Evolutionary conservation across 345 rosid species (phyloP).

Genomic region (Iberis pinnata): DNA sequence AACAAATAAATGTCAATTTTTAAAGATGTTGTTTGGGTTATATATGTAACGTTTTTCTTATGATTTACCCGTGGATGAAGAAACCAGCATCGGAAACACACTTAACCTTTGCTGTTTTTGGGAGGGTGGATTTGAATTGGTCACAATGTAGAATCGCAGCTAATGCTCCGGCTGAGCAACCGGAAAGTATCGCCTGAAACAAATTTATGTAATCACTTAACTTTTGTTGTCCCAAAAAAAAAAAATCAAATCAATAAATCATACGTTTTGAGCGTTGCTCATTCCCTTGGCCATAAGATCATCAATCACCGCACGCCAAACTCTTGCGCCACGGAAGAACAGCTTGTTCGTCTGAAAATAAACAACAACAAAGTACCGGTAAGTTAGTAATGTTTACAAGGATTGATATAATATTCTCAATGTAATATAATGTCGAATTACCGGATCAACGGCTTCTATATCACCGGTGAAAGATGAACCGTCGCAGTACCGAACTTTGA

Average conservation of each 20-base stretch:
- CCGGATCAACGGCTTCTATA: constrained; percentile 66
- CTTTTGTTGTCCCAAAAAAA: neutral
- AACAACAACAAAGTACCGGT: neutral
- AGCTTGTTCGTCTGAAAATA: constrained; percentile 56
- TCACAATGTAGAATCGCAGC: constrained; percentile 84
- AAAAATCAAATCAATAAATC: neutral
- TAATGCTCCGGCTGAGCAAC: constrained; percentile 97
- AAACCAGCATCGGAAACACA: constrained; percentile 94
- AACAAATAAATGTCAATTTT: neutral
- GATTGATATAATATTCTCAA: too few relatives aligned
- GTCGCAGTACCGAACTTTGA: constrained; percentile 89
- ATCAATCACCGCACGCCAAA: constrained; percentile 64
- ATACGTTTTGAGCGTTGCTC: constrained; percentile 75
- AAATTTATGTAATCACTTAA: neutral
- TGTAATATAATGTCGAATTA: constrained; percentile 21
- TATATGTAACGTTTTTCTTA: neutral
- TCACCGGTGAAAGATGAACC: constrained; percentile 93
- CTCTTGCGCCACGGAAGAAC: constrained; percentile 80
- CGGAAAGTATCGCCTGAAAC: constrained; percentile 81
- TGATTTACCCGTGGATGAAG: constrained; percentile 67
- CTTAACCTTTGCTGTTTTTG: constrained; percentile 60
- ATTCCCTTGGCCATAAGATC: constrained; percentile 76
- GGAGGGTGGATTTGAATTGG: constrained; percentile 58
- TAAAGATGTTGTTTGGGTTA: neutral
- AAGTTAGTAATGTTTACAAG: too few relatives aligned